A percentile compares a stretch with the other conserved stretches of the same genome.
Conservation (phyloP, 768 basidiomycete genomes). For the Trametopsis cervina region DNA sequence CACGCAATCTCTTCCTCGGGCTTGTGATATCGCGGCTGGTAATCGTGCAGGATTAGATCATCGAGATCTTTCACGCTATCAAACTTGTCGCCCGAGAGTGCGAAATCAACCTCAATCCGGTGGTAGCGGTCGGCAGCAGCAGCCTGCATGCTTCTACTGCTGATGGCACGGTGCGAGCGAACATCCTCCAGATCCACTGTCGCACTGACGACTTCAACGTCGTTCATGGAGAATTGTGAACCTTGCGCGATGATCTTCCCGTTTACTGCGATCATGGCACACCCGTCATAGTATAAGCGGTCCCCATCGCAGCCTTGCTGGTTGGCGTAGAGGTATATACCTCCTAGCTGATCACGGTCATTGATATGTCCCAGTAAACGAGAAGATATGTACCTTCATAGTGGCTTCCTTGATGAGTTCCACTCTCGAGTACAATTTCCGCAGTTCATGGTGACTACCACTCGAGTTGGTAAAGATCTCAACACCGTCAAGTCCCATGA, state of each 20-base stretch:
- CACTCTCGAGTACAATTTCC: slow-evolving; percentile 88
- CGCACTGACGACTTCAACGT: slow-evolving; percentile 94
- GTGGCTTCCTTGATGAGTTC: slow-evolving; percentile 98
- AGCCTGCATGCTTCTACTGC: slow-evolving; percentile 87
- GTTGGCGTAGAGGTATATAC: slow-evolving; percentile 96
- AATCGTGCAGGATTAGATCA: slow-evolving; percentile 20
- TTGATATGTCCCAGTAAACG: background rate
- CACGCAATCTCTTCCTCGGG: slow-evolving; percentile 99
- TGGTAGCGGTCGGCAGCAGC: slow-evolving; percentile 68
- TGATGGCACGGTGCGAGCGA: slow-evolving; percentile 77
- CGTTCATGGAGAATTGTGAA: slow-evolving; percentile 90
- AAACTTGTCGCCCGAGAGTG: slow-evolving; percentile 70
- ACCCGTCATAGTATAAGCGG: slow-evolving; percentile 96
- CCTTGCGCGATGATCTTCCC: slow-evolving; percentile 91
- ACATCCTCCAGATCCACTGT: slow-evolving; percentile 98
- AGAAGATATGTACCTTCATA: slow-evolving; percentile 55
- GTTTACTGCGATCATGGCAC: slow-evolving; percentile 93
- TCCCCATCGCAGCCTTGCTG: slow-evolving; percentile 99
- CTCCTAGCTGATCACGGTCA: slow-evolving; percentile 61
- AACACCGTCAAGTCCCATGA: slow-evolving; percentile 97
- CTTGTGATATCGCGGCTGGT: slow-evolving; percentile 63
- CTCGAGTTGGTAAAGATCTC: slow-evolving; percentile 99
- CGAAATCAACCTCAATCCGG: slow-evolving; percentile 75
- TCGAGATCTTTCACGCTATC: slow-evolving; percentile 41
- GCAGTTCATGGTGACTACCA: slow-evolving; percentile 95